phyloP scores from a whole-genome alignment of 78 protist species.

The Pigoraptor vietnamica region DNA sequence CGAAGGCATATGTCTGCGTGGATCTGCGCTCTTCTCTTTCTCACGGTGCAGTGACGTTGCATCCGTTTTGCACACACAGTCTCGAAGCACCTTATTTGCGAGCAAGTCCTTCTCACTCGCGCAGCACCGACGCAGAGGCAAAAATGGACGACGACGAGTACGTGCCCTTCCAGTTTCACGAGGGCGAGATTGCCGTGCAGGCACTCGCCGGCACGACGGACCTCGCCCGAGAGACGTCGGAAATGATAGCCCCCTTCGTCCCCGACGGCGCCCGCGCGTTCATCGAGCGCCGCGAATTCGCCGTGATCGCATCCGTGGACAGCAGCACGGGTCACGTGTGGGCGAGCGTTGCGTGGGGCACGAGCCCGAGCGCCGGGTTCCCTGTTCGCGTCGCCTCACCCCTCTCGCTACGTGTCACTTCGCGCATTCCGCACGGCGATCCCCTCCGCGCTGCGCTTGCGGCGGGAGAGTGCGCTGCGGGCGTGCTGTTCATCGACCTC shows the following conservation, averaged over 20 bases:
- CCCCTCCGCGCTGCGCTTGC: background rate
- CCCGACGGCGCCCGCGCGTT: background rate
- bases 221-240: background rate
- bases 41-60: too few species aligned
- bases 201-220: background rate
- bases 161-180: too few species aligned
- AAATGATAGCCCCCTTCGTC: background rate
- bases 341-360: background rate
- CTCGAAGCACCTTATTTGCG: too few species aligned
- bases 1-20: too few species aligned
- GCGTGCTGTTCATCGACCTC: background rate
- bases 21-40: too few species aligned
- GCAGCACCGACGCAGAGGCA: too few species aligned
- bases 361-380: background rate
- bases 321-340: background rate
- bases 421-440: background rate
- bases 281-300: background rate
- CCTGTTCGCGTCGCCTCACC: background rate
- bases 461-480: background rate
- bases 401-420: background rate
- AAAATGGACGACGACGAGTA: too few species aligned
- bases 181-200: background rate
- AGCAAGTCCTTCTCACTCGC: too few species aligned
- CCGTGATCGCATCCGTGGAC: background rate
- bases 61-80: too few species aligned